These are phyloP conservation scores for Penium margaritaceum DNA, from an alignment of 139 green algal species.

Conservation along the genomic window DNA sequence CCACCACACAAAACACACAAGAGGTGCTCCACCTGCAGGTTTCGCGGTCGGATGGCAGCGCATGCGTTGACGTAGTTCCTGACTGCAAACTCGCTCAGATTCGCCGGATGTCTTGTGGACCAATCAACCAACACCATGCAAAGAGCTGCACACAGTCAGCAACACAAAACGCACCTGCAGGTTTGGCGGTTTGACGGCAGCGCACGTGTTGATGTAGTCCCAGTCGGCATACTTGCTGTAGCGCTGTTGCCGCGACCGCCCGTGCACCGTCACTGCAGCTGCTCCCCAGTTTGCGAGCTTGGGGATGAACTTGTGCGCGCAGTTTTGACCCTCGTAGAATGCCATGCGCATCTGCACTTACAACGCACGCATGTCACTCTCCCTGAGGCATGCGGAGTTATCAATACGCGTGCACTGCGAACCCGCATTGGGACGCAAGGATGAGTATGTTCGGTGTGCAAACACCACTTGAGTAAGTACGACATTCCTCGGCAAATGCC, in stretches of 20 bases:
- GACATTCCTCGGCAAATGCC: too few relatives aligned
- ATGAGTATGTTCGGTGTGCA: too few relatives aligned
- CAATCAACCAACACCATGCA: too few relatives aligned
- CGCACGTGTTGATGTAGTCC: constrained; percentile 52
- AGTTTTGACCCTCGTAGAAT: constrained; percentile 43
- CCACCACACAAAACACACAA: not conserved
- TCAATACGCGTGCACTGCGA: too few relatives aligned
- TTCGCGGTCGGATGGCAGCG: not conserved
- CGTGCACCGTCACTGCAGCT: constrained; percentile 82
- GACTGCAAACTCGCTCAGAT: not conserved
- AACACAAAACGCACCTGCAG: too few relatives aligned
- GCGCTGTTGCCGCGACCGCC: constrained; percentile 82
- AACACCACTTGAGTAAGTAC: too few relatives aligned
- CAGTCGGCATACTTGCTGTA: constrained; percentile 74
- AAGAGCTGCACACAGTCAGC: too few relatives aligned
- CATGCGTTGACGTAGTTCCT: not conserved
- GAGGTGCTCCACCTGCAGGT: not conserved
- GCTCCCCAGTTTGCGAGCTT: constrained; percentile 65
- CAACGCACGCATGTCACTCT: too few relatives aligned
- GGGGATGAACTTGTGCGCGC: constrained; percentile 55
- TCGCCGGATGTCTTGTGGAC: not conserved
- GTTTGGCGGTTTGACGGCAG: not conserved
- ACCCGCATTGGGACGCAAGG: too few relatives aligned
- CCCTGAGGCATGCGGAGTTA: too few relatives aligned
- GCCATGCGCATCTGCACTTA: constrained; percentile 54